Conservation (phyloP, 2,329 filamentous ascomycete genomes). For the Xylaria sp. region DNA sequence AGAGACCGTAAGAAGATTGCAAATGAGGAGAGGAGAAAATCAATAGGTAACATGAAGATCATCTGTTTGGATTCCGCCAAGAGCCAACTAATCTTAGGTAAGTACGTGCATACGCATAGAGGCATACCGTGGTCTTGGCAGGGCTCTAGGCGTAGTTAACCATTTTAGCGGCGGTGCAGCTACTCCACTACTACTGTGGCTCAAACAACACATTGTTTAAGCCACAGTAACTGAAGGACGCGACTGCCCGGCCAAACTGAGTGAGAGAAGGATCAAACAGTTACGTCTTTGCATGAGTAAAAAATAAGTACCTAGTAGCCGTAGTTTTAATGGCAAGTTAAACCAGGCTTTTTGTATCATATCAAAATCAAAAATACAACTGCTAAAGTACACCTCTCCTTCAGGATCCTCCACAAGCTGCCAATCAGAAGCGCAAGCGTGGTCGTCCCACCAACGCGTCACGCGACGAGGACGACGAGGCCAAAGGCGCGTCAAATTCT, state of each 20-base stretch:
- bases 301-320: too few relatives aligned
- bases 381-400: constrained; percentile 13
- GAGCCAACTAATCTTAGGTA: constrained; percentile 11
- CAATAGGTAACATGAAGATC: constrained; percentile 19
- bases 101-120: not conserved
- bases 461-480: constrained; percentile 46
- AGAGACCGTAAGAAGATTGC: constrained; percentile 7
- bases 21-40: constrained; percentile 34
- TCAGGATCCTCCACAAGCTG: constrained; percentile 45
- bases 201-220: constrained; percentile 6
- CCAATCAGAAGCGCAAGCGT: constrained; percentile 57
- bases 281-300: not conserved
- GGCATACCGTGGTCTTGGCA: not conserved
- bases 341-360: not conserved
- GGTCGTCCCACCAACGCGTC: constrained; percentile 57
- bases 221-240: constrained; percentile 25
- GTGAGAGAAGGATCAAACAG: not conserved
- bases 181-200: constrained; percentile 14
- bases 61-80: constrained; percentile 24
- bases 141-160: too few relatives aligned
- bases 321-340: constrained; percentile 26
- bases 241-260: constrained; percentile 7
- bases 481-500: constrained; percentile 44
- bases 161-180: not conserved
- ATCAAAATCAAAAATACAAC: not conserved